Percentiles rank a stretch among this genome's conserved stretches.
phyloP scores from a whole-genome alignment of 257 asterid genomes.

The Perilla frutescens region DNA sequence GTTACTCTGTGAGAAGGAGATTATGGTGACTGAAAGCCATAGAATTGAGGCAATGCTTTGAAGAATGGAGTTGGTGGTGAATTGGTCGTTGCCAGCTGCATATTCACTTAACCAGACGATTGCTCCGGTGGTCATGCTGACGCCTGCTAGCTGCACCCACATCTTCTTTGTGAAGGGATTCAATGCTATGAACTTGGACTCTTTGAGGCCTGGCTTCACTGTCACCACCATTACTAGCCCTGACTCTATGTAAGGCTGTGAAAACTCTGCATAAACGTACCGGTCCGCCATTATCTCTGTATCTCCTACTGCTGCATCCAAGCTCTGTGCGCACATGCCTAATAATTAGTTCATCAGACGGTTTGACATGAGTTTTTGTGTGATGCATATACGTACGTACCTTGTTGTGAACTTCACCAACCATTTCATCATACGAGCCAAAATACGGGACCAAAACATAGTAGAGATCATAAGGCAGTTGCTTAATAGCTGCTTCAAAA shows the following conservation, averaged over 20 bases:
- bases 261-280: conserved; percentile 48
- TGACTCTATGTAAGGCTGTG: conserved; percentile 70
- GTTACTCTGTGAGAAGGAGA: conserved; percentile 58
- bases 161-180: conserved; percentile 55
- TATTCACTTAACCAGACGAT: conserved; percentile 63
- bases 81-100: conserved; percentile 50
- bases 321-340: conserved; percentile 33
- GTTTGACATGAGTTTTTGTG: background rate
- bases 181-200: conserved; percentile 43
- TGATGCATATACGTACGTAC: conserved; percentile 31
- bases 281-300: conserved; percentile 66
- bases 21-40: conserved; percentile 72
- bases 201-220: conserved; percentile 41
- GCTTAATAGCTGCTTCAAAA: conserved; percentile 56
- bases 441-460: conserved; percentile 49
- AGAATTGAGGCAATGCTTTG: conserved; percentile 48
- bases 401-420: conserved; percentile 58
- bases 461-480: conserved; percentile 52
- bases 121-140: conserved; percentile 52
- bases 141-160: conserved; percentile 53
- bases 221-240: conserved; percentile 72
- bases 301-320: conserved; percentile 79
- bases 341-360: too few species aligned
- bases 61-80: conserved; percentile 37
- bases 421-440: conserved; percentile 67